These are phyloP conservation scores for Xylaria sp. DNA, from an alignment of 495 filamentous ascomycete species.

Conservation along the genomic window DNA sequence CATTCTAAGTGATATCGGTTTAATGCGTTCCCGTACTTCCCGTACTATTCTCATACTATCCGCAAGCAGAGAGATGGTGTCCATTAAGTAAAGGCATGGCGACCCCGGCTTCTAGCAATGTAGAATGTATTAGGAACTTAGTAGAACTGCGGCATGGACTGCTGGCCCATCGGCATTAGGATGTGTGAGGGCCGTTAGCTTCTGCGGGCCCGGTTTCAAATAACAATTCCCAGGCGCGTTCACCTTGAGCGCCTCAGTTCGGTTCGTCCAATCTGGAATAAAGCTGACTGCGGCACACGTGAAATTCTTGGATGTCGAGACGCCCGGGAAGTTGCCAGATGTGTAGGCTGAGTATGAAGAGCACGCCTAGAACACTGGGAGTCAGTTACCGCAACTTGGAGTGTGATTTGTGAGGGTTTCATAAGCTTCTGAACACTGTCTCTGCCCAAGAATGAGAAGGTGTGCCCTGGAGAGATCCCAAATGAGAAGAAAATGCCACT, in stretches of 20 bases:
- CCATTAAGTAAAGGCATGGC: background rate
- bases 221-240: conserved; percentile 55
- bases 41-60: background rate
- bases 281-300: conserved; percentile 52
- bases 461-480: background rate
- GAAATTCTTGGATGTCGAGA: conserved; percentile 35
- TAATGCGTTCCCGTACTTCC: background rate
- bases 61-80: background rate
- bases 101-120: background rate
- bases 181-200: conserved; percentile 37
- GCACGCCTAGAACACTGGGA: conserved; percentile 36
- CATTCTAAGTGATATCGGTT: background rate
- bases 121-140: background rate
- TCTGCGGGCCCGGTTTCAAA: conserved; percentile 51
- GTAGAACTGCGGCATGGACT: conserved; percentile 38
- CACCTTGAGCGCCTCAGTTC: conserved; percentile 35
- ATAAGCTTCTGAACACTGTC: background rate
- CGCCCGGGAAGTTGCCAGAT: conserved; percentile 34
- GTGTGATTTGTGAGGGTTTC: background rate
- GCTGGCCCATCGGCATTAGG: conserved; percentile 35
- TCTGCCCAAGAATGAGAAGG: background rate
- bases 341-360: conserved; percentile 49
- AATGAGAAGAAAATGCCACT: background rate
- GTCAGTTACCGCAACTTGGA: background rate
- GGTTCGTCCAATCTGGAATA: conserved; percentile 52